Evolutionary conservation across 2,329 filamentous ascomycete species (phyloP).

Genomic region (Beauveria sp.): DNA sequence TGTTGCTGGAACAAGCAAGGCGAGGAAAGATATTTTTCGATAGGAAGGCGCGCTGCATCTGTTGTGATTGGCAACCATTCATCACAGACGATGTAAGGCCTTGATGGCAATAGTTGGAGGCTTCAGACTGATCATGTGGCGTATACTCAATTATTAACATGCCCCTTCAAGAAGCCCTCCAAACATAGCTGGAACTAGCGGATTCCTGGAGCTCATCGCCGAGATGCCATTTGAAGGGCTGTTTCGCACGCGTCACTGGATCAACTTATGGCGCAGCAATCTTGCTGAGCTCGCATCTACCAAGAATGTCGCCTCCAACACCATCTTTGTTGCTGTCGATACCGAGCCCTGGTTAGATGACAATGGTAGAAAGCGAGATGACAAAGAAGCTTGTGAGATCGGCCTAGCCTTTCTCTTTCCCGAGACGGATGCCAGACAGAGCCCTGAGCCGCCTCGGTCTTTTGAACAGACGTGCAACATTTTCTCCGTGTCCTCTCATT

Average conservation of each 20-base stretch:
- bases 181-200: background rate
- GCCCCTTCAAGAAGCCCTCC: too few relatives aligned
- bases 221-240: background rate
- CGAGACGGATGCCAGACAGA: background rate
- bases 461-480: background rate
- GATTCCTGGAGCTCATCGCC: background rate
- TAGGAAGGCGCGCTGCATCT: too few relatives aligned
- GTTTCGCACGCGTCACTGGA: constrained; percentile 2
- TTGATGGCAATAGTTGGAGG: too few relatives aligned
- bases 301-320: background rate
- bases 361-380: background rate
- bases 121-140: too few relatives aligned
- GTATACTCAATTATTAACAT: too few relatives aligned
- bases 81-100: too few relatives aligned
- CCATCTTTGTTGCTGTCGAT: constrained; percentile 6
- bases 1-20: too few relatives aligned
- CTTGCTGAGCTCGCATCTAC: background rate
- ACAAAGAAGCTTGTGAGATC: constrained; percentile 1
- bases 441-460: background rate
- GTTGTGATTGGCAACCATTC: too few relatives aligned
- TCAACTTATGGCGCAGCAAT: background rate
- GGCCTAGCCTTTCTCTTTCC: constrained; percentile 1
- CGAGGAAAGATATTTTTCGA: too few relatives aligned
- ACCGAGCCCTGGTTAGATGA: constrained; percentile 6
- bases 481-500: constrained; percentile 5